Conservation (phyloP, 2,329 filamentous ascomycete species). For the Verticillium tricorpus region DNA sequence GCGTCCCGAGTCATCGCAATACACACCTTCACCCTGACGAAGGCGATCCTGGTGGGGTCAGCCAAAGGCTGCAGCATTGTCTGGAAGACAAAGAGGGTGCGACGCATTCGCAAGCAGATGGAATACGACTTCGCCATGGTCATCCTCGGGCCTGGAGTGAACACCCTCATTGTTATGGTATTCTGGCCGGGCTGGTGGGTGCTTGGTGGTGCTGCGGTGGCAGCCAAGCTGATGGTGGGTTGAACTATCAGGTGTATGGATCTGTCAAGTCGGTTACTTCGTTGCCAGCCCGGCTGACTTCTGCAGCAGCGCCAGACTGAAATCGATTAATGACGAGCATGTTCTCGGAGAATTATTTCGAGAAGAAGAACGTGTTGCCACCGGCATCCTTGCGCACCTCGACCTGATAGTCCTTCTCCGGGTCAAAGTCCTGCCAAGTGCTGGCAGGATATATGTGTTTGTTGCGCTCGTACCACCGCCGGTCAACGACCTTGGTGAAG, state of each 20-base stretch:
- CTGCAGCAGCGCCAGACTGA: neutral
- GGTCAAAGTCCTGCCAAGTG: constrained; percentile 92
- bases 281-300: neutral
- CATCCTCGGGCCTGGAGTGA: constrained; percentile 45
- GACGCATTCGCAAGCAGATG: constrained; percentile 38
- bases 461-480: constrained; percentile 94
- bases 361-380: constrained; percentile 92
- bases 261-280: neutral
- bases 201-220: constrained; percentile 31
- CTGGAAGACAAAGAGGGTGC: constrained; percentile 33
- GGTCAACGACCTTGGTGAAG: constrained; percentile 89
- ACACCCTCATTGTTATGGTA: constrained; percentile 42
- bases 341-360: constrained; percentile 26
- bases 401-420: constrained; percentile 76
- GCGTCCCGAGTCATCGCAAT: constrained; percentile 23
- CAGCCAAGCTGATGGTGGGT: constrained; percentile 26
- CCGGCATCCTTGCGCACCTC: constrained; percentile 77
- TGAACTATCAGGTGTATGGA: constrained; percentile 17
- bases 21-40: constrained; percentile 23
- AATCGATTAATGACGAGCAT: neutral
- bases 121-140: constrained; percentile 48
- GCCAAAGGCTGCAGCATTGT: constrained; percentile 18
- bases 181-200: constrained; percentile 57
- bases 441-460: constrained; percentile 98
- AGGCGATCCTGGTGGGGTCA: constrained; percentile 6